Base-by-base conservation (phyloP, 441 rosid species). In the Populus trichocarpa region DNA sequence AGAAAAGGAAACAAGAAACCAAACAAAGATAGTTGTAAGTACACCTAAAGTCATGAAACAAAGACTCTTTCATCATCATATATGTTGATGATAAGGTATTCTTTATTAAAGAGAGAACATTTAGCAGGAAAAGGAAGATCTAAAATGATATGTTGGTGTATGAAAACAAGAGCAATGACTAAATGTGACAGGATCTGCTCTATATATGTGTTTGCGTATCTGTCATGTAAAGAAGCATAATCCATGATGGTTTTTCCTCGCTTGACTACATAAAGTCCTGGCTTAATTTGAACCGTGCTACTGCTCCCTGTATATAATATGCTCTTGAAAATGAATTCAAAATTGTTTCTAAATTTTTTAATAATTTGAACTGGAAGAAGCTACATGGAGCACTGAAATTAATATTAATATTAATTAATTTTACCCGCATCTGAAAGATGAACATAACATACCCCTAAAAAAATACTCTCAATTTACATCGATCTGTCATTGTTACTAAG, bases 41-140 rank as follows among this genome's bases (percentile, higher is more conserved):
- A 70, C 65, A 75, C 13, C 10, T 79, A 77, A 84, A 84, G 87
- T 66, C 30, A 68, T 70, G 72, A 63, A 69, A 75, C 78, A 82
- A 82, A 78, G 80, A 75, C 76, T 76, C 84, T 80, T 80, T 84
- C 80, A 76, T 80, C 79, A 78, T 80, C 79, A 73, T 40, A 12
- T 40, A 40, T 46, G 57, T 4, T 66, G 78, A 32, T 75, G 83
- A 77, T 67, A 78, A 75, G 77, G 72, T 59, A 46, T 72, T 77
- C 85, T 79, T 79, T 78, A 38, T 75, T 78, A 81, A 85, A 83
- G 79, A 77, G 25, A 66, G 22, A 8, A 50, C 23, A 72, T 28
- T 69, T 73, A 46, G 73, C 65, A 25, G 32, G 36, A n/a, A 42
- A 76, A 71, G 46, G 64, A 53, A 76, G 67, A 82, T 53, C 66